Evolutionary conservation across 345 rosid genomes (phyloP).

Genomic region (Salix purpurea): DNA sequence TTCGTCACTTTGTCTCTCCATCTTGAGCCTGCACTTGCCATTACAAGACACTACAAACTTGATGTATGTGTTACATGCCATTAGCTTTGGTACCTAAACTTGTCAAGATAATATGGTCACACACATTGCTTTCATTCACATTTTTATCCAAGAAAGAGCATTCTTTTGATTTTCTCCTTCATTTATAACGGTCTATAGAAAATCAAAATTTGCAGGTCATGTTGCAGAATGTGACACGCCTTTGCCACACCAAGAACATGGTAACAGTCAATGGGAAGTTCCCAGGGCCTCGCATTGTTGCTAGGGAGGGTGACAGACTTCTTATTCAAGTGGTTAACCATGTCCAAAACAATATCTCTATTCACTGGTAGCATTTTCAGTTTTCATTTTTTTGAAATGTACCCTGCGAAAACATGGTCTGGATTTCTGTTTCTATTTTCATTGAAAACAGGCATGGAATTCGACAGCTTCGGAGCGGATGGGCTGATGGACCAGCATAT

Average conservation of each 20-base stretch:
- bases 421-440: neutral
- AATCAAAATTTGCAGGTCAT: neutral
- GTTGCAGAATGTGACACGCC: constrained; percentile 14
- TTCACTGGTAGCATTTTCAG: constrained; percentile 11
- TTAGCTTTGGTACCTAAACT: neutral
- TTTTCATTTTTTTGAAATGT: no score
- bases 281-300: constrained; percentile 17
- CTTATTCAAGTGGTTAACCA: neutral
- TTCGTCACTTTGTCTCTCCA: neutral
- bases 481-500: no score
- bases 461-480: no score
- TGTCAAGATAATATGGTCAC: no score
- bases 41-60: constrained; percentile 2
- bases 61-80: neutral
- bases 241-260: constrained; percentile 17
- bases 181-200: neutral
- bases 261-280: constrained; percentile 7
- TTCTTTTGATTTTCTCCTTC: no score
- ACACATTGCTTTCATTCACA: no score
- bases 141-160: no score
- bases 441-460: no score
- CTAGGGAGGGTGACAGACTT: constrained; percentile 8
- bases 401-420: no score
- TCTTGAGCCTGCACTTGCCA: neutral
- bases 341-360: constrained; percentile 18